These are phyloP conservation scores for Cercospora zeina DNA, from an alignment of 2,329 filamentous ascomycete genomes.

Conservation along the genomic window DNA sequence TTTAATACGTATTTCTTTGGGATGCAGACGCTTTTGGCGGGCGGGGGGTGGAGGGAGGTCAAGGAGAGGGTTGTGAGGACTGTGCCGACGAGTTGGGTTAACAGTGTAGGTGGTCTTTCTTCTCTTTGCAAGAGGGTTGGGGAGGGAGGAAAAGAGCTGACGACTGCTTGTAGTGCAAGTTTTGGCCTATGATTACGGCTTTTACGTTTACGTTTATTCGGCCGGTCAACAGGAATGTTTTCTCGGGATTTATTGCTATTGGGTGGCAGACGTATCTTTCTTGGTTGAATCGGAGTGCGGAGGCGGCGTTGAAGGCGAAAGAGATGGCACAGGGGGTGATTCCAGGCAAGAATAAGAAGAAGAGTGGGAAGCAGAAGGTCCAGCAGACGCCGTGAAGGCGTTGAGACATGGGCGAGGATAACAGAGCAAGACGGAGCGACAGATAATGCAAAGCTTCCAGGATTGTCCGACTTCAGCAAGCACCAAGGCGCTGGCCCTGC, in stretches of 20 bases:
- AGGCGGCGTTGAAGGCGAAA: slow-evolving; percentile 52
- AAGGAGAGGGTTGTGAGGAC: slow-evolving; percentile 71
- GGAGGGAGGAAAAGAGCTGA: background rate
- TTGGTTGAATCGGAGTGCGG: slow-evolving; percentile 73
- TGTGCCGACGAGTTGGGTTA: slow-evolving; percentile 73
- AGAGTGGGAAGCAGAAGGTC: slow-evolving; percentile 15
- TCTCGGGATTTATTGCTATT: slow-evolving; percentile 73
- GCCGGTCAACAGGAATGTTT: slow-evolving; percentile 75
- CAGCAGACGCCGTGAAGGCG: slow-evolving; percentile 14
- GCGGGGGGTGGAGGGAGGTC: slow-evolving; percentile 64
- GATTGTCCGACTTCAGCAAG: too few species aligned
- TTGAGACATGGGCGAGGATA: background rate
- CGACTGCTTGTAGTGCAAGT: slow-evolving; percentile 56
- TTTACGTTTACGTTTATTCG: slow-evolving; percentile 84
- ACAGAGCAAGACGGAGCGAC: background rate
- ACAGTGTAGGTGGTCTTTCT: slow-evolving; percentile 52
- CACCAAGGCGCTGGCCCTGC: too few species aligned
- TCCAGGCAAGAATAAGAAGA: slow-evolving; percentile 15
- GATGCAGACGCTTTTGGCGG: slow-evolving; percentile 54
- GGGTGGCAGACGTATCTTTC: slow-evolving; percentile 92
- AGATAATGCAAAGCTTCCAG: background rate
- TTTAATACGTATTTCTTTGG: slow-evolving; percentile 57
- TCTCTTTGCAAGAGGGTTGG: background rate
- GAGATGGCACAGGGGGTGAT: slow-evolving; percentile 3
- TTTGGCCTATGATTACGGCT: slow-evolving; percentile 86